Evolutionary conservation across 768 basidiomycete genomes (phyloP), one percentile per base, ranked within the genome.

Genomic region (Tulasnella sp.): DNA sequence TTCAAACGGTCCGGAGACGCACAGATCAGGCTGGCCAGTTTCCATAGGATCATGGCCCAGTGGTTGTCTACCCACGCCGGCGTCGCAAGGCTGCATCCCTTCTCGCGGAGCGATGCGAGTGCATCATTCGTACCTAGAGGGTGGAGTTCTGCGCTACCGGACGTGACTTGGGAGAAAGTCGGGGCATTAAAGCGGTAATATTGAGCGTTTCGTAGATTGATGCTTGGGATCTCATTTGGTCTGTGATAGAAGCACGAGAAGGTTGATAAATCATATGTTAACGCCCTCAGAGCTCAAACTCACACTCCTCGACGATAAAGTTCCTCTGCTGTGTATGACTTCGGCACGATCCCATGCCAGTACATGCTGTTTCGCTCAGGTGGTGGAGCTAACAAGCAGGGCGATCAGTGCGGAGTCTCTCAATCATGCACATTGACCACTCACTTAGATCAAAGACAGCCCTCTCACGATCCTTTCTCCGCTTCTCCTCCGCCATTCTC

Each of bases 41-140:
- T 99, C 96, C 96, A 99, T 2, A 99, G 76, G 29, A 98, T 81
- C 46, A 92, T 71, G 9, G 73, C 70, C 88, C 92, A 99, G 65
- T 96, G 92, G 65, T 97, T 97, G 52, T 86, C 80, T 1, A 96
- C 83, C 96, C 96, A 99, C 22, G 75, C 70, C 63, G 81, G 74
- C 7, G 82, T 87, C 2, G 80, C 87, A 22, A 90, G 75, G 1
- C 66, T 68, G 62, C 90, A 92, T 0, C 85, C 87, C 8, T 67
- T 72, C 22, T 69, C 68, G 2, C 76, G 71, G 9, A 92, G 71
- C 60, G 81, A 74, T 24, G 76, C 68, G 17, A 85, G 70, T 1
- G 81, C 85, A 11, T 76, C 78, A 1, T 72, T 63, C n/a, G 81
- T 71, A 10, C 79, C 84, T 81, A 24, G 62, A 59, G 3, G 62